Conservation (phyloP, 768 basidiomycete species). For the Phlegmacium glaucopus region DNA sequence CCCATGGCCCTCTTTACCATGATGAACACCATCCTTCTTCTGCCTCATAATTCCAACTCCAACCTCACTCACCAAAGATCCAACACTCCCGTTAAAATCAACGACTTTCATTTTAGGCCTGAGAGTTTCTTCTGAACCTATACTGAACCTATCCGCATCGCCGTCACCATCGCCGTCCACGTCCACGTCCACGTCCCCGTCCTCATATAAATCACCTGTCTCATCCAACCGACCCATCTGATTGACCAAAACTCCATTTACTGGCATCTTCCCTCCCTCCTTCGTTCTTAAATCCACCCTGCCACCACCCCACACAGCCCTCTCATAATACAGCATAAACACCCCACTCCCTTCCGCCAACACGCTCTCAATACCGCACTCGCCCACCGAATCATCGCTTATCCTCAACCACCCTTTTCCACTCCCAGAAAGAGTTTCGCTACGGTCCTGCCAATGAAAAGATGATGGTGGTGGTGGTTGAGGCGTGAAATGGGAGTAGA, state of each 20-base stretch:
- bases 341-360: slow-evolving; percentile 68
- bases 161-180: slow-evolving; percentile 8
- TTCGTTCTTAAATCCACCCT: slow-evolving; percentile 10
- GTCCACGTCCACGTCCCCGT: slow-evolving; percentile 1
- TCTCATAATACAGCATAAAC: slow-evolving; percentile 97
- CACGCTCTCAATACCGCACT: slow-evolving; percentile 73
- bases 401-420: slow-evolving; percentile 84
- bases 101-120: slow-evolving; percentile 46
- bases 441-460: slow-evolving; percentile 49
- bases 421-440: slow-evolving; percentile 33
- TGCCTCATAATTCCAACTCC: slow-evolving; percentile 34
- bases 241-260: not conserved
- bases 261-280: not conserved
- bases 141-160: slow-evolving; percentile 20
- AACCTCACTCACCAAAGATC: slow-evolving; percentile 43
- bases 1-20: slow-evolving; percentile 14
- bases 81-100: slow-evolving; percentile 45
- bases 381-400: slow-evolving; percentile 79
- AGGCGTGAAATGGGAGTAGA: no score
- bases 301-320: slow-evolving; percentile 32
- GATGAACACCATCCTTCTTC: slow-evolving; percentile 18
- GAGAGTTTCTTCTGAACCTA: slow-evolving; percentile 64
- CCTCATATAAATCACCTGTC: not conserved
- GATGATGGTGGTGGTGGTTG: no score
- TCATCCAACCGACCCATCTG: not conserved